Conservation (phyloP, 2,329 filamentous ascomycete genomes). For the Trichoderma atrobrunneum region DNA sequence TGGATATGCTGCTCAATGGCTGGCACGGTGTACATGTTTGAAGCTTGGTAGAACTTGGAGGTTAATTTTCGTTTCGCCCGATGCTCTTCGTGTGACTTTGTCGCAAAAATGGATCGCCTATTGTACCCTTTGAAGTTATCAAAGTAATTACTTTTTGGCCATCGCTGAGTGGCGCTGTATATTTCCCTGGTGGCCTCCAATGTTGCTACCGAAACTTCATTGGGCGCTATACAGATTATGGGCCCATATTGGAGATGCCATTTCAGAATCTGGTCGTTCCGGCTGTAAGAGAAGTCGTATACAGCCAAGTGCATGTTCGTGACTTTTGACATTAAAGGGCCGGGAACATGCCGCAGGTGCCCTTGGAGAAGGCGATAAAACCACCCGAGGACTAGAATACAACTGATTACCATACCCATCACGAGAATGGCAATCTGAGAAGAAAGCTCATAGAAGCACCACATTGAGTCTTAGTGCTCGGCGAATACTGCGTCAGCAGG, state of each 20-base stretch:
- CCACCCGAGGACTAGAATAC: not conserved
- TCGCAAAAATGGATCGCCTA: not conserved
- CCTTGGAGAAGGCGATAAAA: not conserved
- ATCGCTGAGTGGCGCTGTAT: not conserved
- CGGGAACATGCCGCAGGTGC: not conserved
- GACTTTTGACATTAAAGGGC: not conserved
- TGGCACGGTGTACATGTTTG: too few species aligned
- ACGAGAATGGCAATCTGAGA: not conserved
- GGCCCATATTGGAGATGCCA: not conserved
- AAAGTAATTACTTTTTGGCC: not conserved
- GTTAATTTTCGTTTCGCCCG: not conserved
- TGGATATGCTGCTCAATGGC: not conserved
- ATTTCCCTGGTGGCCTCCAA: not conserved
- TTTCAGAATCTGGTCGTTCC: not conserved
- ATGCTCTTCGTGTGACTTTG: not conserved
- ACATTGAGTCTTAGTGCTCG: not conserved
- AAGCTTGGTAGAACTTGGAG: not conserved
- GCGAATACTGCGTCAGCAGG: not conserved
- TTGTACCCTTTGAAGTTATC: not conserved
- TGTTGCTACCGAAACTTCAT: not conserved
- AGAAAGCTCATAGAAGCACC: not conserved
- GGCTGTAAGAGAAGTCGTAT: not conserved
- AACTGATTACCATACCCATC: not conserved
- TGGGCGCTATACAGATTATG: not conserved
- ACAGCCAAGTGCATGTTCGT: not conserved